Base-by-base conservation (phyloP, 352 stramenopile species). In the Salisapilia sapeloensis region DNA sequence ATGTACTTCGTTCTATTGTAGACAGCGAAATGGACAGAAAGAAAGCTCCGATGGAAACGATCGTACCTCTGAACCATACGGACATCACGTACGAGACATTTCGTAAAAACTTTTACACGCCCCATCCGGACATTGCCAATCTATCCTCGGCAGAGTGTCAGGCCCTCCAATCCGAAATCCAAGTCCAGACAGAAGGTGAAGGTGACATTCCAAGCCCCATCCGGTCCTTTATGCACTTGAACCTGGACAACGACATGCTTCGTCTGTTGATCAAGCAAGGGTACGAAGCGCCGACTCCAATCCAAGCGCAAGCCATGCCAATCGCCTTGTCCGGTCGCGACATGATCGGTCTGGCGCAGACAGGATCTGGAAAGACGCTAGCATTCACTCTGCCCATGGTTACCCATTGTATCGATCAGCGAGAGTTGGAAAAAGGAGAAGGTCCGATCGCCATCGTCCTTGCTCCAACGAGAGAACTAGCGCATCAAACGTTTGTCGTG, bases 311-410 rank as follows among this genome's bases (percentile, higher is more conserved):
- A 46, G 53, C 79, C n/a, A 75, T 93, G 24, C 79, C 79, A 0
- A 48, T 90, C 9, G 75, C 76, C 3, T 43, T 93, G 31, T 67
- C 53, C 0, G 78, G 78, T 0, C 45, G 67, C 18, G 75, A 91
- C 43, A 48, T 91, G 30, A 81, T 91, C 33, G 75, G 55, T 19
- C 93, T 90, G 31, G 89, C 92, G 32, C 92, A 98, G 65, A 99
- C 94, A 1, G 94, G 94, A 17, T 96, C 77, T 2, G 94, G 94
- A 2, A 99, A 99, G 62, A 99, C 93, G 7, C 72, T 98, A 18
- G 89, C 93, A 3, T 99, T 98, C 58, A 78, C 95, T 11, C 48
- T 97, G 35, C 94, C 94, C n/a, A 78, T 97, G 50, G 61, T 98
- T 27, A 52, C 57, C 10, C 71, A 87, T 26, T 58, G 92, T 6